Percentiles rank a stretch among this genome's conserved stretches.
Conservation (phyloP, 768 basidiomycete species). For the Tylopilus sp. region DNA sequence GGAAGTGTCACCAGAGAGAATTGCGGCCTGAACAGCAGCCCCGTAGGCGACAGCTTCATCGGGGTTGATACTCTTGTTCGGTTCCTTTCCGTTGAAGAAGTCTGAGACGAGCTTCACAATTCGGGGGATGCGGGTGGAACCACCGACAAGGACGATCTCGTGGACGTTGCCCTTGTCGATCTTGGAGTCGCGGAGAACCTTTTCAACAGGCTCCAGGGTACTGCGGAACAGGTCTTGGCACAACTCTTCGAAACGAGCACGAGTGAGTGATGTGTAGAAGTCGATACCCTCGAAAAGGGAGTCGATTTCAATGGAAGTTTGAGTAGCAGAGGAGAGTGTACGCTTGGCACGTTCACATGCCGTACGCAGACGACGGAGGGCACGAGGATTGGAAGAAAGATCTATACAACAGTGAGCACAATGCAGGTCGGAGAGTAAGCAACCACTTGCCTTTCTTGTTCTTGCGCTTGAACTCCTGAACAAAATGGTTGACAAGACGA, state of each 20-base stretch:
- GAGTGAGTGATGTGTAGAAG: constrained; percentile 97
- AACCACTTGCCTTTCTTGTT: constrained; percentile 78
- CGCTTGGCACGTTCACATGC: constrained; percentile 99
- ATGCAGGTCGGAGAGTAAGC: not conserved
- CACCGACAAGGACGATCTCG: constrained; percentile 97
- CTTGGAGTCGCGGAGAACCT: constrained; percentile 96
- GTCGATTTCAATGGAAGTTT: constrained; percentile 97
- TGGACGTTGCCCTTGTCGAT: constrained; percentile 95
- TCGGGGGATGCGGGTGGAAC: constrained; percentile 97
- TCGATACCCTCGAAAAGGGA: constrained; percentile 97
- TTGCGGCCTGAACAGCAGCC: constrained; percentile 97
- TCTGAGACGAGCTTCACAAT: constrained; percentile 97
- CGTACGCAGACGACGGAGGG: constrained; percentile 94
- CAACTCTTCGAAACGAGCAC: constrained; percentile 96
- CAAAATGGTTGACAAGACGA: constrained; percentile 95
- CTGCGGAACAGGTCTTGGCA: constrained; percentile 94
- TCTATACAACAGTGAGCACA: constrained; percentile 43
- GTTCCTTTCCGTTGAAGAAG: constrained; percentile 98
- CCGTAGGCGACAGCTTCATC: constrained; percentile 99
- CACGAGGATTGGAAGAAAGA: constrained; percentile 87
- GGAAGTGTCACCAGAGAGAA: constrained; percentile 95
- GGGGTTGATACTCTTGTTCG: constrained; percentile 99
- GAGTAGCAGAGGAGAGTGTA: constrained; percentile 93
- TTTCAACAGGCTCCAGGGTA: constrained; percentile 94
- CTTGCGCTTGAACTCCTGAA: constrained; percentile 96